Evolutionary conservation across 192 early-diverging fungal genomes (phyloP).

Genomic region (Entrophospora sp.): DNA sequence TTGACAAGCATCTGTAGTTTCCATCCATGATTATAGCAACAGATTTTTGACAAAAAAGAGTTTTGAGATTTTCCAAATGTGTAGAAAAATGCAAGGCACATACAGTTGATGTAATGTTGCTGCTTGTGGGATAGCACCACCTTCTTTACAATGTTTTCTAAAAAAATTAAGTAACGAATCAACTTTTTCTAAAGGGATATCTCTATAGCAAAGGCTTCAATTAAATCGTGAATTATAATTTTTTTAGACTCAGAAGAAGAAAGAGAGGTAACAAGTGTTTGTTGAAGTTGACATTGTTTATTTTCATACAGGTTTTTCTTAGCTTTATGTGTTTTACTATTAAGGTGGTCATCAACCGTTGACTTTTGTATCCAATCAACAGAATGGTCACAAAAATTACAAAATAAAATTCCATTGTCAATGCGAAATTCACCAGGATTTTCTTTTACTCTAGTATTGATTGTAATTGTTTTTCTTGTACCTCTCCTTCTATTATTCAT

Average conservation of each 20-base stretch:
- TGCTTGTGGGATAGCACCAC: background rate
- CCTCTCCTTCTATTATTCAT: no score
- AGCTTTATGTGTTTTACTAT: background rate
- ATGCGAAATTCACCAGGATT: background rate
- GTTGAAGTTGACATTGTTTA: background rate
- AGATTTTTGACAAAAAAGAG: background rate
- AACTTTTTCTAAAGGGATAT: background rate
- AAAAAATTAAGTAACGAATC: background rate
- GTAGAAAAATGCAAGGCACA: background rate
- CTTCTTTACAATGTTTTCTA: background rate
- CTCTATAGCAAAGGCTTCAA: background rate
- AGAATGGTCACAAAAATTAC: background rate
- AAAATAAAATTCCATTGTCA: background rate
- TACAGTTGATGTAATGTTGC: background rate
- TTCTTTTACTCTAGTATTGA: background rate
- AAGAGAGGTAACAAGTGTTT: background rate
- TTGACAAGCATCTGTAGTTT: background rate
- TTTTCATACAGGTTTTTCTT: background rate
- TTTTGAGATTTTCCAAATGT: background rate
- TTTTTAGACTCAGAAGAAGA: background rate
- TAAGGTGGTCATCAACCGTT: background rate
- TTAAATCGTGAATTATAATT: background rate
- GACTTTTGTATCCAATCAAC: background rate
- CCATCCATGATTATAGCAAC: background rate
- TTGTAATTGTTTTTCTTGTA: background rate